Percentiles rank a stretch among this genome's conserved stretches.
Conservation (phyloP, 805 yeast species). For the Saturnispora ahearnii region DNA sequence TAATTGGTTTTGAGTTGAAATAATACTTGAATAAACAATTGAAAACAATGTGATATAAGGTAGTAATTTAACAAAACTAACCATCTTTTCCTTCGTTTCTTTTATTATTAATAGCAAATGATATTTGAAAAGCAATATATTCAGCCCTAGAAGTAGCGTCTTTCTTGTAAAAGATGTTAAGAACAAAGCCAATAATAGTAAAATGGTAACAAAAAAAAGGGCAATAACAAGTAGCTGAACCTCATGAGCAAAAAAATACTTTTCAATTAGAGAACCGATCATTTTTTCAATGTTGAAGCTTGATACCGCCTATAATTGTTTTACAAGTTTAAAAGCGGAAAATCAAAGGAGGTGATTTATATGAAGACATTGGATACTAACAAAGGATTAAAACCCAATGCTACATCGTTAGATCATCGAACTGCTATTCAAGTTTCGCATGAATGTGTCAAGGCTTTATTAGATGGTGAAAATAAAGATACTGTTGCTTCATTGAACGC, state of each 20-base stretch:
- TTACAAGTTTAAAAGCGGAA: too few species aligned
- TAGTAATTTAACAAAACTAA: background rate
- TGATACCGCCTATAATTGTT: too few species aligned
- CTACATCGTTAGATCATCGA: constrained; percentile 15
- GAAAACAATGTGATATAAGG: background rate
- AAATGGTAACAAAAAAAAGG: too few species aligned
- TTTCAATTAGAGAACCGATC: too few species aligned
- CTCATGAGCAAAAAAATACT: too few species aligned
- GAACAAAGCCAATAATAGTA: too few species aligned
- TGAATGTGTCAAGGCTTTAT: constrained; percentile 27
- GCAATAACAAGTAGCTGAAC: too few species aligned
- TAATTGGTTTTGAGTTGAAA: background rate
- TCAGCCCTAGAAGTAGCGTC: too few species aligned
- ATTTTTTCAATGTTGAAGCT: too few species aligned
- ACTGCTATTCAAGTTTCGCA: constrained; percentile 21
- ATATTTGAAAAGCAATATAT: too few species aligned
- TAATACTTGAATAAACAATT: background rate
- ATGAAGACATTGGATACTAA: background rate
- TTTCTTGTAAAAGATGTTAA: too few species aligned
- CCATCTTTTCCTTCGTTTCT: background rate
- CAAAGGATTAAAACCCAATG: background rate
- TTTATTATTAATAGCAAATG: too few species aligned
- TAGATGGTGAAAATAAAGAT: constrained; percentile 28
- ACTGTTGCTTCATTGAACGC: constrained; percentile 36
- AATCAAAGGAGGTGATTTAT: background rate